Evolutionary conservation across 352 stramenopile species (phyloP).

Genomic region (Globisporangium lucens): DNA sequence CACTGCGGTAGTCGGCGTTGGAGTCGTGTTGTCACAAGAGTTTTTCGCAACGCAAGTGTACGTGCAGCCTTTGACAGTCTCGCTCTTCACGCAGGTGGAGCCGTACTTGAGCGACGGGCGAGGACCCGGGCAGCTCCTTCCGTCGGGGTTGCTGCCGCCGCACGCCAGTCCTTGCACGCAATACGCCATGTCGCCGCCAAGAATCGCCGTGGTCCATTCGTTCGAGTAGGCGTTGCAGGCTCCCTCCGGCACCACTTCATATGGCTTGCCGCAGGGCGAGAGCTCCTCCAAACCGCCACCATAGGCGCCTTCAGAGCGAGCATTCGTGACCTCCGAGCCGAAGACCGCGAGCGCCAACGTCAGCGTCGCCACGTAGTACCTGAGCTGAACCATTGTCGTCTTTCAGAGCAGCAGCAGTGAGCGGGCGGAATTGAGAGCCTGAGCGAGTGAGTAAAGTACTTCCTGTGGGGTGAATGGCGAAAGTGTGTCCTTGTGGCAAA

Average conservation of each 20-base stretch:
- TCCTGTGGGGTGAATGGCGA: constrained; percentile 1
- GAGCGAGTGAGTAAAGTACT: not conserved
- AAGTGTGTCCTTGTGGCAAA: constrained; percentile 9
- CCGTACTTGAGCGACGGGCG: constrained; percentile 1
- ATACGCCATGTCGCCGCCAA: not conserved
- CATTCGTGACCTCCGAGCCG: not conserved
- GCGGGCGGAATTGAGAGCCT: not conserved
- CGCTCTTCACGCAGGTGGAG: not conserved
- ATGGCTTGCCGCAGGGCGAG: not conserved
- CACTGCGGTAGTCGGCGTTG: not conserved
- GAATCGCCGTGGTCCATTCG: not conserved
- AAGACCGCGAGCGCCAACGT: constrained; percentile 1
- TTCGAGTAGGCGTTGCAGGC: not conserved
- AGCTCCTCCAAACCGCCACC: not conserved
- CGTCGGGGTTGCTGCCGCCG: not conserved
- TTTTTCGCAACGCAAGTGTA: not conserved
- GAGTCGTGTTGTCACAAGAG: not conserved
- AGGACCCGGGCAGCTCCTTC: not conserved
- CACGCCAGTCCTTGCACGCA: constrained; percentile 4
- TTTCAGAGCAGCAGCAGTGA: not conserved
- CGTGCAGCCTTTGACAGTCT: not conserved
- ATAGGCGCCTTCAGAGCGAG: not conserved
- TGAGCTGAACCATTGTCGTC: not conserved
- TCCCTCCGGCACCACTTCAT: not conserved
- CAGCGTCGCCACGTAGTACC: not conserved